Base-by-base conservation (phyloP, 2,329 filamentous ascomycete genomes). In the Ceratocystis huliohia region DNA sequence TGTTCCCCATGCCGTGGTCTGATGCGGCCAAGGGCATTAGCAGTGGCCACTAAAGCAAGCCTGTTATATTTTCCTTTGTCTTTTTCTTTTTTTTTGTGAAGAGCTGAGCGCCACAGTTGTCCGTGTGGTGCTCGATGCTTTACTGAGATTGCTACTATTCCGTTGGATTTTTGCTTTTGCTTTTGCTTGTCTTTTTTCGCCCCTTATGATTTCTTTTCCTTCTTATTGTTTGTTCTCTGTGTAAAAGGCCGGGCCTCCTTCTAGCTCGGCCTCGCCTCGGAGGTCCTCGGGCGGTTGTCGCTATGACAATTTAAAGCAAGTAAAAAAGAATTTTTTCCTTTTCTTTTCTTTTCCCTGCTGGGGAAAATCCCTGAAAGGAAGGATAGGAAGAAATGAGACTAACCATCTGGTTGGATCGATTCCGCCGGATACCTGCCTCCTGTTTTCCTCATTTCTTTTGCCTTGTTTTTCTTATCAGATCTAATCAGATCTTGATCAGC, bases 1-100 rank as follows among this genome's bases (percentile, higher is more conserved):
- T 96, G 69, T 87, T 88, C 72, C 91, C 96, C 81, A 95, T 96
- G 82, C 93, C 92, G 65, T 96, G 93, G 93, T 93, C 89, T 46
- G 87, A 88, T 72, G 74, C 73, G 68, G 71, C 72, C 69, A 80
- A 87, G 79, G 77, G 76, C 65, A 78, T 80, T 48, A 78, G 78
- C 64, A 65, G 63, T 45, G 63, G 66, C 64, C 68, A 69, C 61
- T 66, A 66, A 65, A 59, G 25, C 5, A 15, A 8, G 46, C 46
- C 17, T 25, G 30, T 41, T 13, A 3, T 41, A 41, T 41, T 41
- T 41, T 41, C 28, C 22, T 64, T n/a, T 67, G 22, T 37, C 25
- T 22, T 25, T 46, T 46, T 25, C 33, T 46, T 46, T 30, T 45
- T 30, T 61, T 41, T 13, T 46, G 17, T 45, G 28, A 17, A 20